Conservation (phyloP, 371 early-diverging fungal genomes). For the Gilbertella persicaria region DNA sequence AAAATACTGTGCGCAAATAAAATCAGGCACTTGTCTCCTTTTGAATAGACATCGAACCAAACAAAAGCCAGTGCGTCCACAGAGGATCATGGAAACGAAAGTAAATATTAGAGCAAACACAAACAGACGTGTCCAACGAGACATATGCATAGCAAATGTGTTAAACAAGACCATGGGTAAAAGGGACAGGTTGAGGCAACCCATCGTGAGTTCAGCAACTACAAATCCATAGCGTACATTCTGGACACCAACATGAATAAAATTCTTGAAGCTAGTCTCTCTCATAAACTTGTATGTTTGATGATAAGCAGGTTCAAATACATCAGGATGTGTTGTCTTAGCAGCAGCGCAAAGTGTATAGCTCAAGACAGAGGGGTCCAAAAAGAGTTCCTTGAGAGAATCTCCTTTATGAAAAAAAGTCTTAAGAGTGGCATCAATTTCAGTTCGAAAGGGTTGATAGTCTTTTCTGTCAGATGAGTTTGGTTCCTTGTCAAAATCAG, state of each 20-base stretch:
- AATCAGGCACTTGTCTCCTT: slow-evolving; percentile 12
- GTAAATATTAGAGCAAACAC: slow-evolving; percentile 11
- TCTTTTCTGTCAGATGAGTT: not conserved
- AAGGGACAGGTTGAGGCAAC: slow-evolving; percentile 6
- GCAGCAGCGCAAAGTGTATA: slow-evolving; percentile 8
- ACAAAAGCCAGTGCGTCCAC: slow-evolving; percentile 17
- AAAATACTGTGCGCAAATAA: slow-evolving; percentile 1
- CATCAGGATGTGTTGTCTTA: slow-evolving; percentile 22
- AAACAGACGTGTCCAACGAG: slow-evolving; percentile 7
- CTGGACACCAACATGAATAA: slow-evolving; percentile 19
- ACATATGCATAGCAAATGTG: slow-evolving; percentile 13
- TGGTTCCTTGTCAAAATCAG: slow-evolving; percentile 3
- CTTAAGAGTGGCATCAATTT: slow-evolving; percentile 11
- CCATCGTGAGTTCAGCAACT: slow-evolving; percentile 4
- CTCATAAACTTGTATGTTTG: slow-evolving; percentile 11
- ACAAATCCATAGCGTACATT: slow-evolving; percentile 14
- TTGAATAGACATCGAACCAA: slow-evolving; percentile 6
- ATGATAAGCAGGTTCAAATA: slow-evolving; percentile 18
- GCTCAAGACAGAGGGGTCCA: not conserved
- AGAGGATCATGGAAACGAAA: slow-evolving; percentile 4
- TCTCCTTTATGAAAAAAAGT: slow-evolving; percentile 14
- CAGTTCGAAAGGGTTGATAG: slow-evolving; percentile 19
- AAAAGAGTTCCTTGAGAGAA: slow-evolving; percentile 17
- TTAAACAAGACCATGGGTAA: slow-evolving; percentile 9
- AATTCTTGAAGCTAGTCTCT: slow-evolving; percentile 12